Percentiles rank a stretch among this genome's conserved stretches.
Conservation (phyloP, 1,284 basidiomycete genomes). For the Meira miltonrushii region DNA sequence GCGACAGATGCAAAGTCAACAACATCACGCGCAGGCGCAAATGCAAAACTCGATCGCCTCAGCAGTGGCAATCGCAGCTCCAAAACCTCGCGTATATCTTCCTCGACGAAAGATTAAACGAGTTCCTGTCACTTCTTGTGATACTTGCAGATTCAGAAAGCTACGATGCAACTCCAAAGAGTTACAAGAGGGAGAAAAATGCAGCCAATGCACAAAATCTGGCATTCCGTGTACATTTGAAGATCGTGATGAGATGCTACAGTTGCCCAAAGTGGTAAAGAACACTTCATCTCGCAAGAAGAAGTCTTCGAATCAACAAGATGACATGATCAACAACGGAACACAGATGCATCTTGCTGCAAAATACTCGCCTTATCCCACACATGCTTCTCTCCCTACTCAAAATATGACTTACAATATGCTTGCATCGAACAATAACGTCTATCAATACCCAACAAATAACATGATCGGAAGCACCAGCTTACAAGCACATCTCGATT, state of each 20-base stretch:
- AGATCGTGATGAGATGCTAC: slow-evolving; percentile 12
- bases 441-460: neutral
- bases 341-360: neutral
- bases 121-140: slow-evolving; percentile 16
- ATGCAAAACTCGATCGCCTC: too few species aligned
- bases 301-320: neutral
- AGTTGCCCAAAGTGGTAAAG: neutral
- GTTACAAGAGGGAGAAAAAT: neutral
- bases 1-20: too few species aligned
- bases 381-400: neutral
- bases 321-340: neutral
- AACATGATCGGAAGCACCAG: neutral
- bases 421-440: neutral
- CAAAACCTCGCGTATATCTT: neutral
- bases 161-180: slow-evolving; percentile 17
- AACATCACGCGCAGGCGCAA: too few species aligned
- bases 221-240: slow-evolving; percentile 13
- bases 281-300: neutral
- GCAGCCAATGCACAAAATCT: slow-evolving; percentile 8
- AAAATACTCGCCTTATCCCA: neutral
- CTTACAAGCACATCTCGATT: neutral
- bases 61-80: too few species aligned
- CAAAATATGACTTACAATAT: neutral
- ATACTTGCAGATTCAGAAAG: slow-evolving; percentile 15
- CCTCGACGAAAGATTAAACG: slow-evolving; percentile 2